Percentiles rank a stretch among this genome's conserved stretches.
These are phyloP conservation scores for Mytilinidion resinicola DNA, from an alignment of 495 filamentous ascomycete species.

Conservation along the genomic window DNA sequence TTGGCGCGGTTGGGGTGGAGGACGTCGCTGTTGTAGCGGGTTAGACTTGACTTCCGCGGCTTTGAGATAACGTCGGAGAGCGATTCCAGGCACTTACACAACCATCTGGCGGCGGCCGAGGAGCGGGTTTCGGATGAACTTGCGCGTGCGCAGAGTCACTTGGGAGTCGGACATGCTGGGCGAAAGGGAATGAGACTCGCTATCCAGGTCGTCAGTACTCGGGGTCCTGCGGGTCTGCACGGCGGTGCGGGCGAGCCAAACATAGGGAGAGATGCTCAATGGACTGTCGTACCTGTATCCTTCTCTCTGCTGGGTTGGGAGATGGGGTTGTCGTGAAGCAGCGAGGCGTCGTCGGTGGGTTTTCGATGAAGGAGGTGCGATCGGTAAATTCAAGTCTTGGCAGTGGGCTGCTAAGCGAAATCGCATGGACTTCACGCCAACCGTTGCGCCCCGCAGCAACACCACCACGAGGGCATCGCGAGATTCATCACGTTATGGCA, in stretches of 20 bases:
- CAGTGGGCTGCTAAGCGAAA: too few relatives aligned
- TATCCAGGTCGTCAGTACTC: background rate
- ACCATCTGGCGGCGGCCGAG: constrained; percentile 99
- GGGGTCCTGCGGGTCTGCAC: background rate
- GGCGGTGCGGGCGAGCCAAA: background rate
- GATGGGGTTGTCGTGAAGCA: constrained; percentile 15
- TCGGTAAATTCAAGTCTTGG: background rate
- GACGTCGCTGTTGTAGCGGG: constrained; percentile 67
- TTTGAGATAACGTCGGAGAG: background rate
- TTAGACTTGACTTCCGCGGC: constrained; percentile 8
- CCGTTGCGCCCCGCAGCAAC: too few relatives aligned
- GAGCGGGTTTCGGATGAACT: constrained; percentile 99
- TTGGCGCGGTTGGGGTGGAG: constrained; percentile 98
- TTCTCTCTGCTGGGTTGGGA: constrained; percentile 9
- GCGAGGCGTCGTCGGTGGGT: constrained; percentile 9
- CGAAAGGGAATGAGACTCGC: constrained; percentile 4
- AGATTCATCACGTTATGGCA: too few relatives aligned
- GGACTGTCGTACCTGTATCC: constrained; percentile 3
- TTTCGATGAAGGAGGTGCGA: background rate
- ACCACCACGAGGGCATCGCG: too few relatives aligned
- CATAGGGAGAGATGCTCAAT: constrained; percentile 2
- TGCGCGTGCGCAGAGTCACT: constrained; percentile 98
- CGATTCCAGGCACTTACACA: constrained; percentile 70
- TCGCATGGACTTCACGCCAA: too few relatives aligned
- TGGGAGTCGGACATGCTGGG: constrained; percentile 80